Evolutionary conservation across 345 rosid genomes (phyloP), one percentile per base, ranked within the genome.

Genomic region (Fremontodendron californicum): DNA sequence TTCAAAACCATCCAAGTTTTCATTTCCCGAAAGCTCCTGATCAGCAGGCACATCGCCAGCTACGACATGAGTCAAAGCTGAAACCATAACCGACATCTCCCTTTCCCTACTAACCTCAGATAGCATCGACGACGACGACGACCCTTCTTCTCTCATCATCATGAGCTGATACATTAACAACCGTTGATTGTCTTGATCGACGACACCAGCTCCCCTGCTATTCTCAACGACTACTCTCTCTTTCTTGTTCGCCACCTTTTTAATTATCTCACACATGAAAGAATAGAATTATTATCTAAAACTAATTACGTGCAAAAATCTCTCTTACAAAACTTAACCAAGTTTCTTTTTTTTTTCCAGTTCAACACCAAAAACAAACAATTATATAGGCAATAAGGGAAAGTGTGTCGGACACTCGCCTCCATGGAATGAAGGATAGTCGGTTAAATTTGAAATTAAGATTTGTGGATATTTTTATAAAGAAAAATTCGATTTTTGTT

Each of bases 71-170:
- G 85, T 82, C 81, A 94, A 80, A 79, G 98, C 96, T 66, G 94
- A 82, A 70, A 92, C 97, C 79, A 92, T 92, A 0, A 79, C 87
- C 2, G 90, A 84, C 91, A 86, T 91, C 90, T 94, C 98, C 84
- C 79, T 83, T 77, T 91, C 91, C 77, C 89, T 89, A 43, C 77
- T 78, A 64, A 58, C 33, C 43, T 85, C 62, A 2, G 85, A 77
- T 46, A 85, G 57, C 60, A 77, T 49, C 48, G n/a, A n/a, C n/a
- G 79, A 13, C 48, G 70, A 74, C 27, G 61, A 71, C 18, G 60
- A 46, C 35, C 29, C 77, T 29, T 23, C 52, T 16, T 25, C 52
- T 57, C 35, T 40, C 19, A 42, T 6, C 64, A 45, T 13, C 35
- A n/a, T n/a, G n/a, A 77, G 81, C 6, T 43, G 73, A 52, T 75